Evolutionary conservation across 768 basidiomycete species (phyloP).

Genomic region (Pluteus cervinus): DNA sequence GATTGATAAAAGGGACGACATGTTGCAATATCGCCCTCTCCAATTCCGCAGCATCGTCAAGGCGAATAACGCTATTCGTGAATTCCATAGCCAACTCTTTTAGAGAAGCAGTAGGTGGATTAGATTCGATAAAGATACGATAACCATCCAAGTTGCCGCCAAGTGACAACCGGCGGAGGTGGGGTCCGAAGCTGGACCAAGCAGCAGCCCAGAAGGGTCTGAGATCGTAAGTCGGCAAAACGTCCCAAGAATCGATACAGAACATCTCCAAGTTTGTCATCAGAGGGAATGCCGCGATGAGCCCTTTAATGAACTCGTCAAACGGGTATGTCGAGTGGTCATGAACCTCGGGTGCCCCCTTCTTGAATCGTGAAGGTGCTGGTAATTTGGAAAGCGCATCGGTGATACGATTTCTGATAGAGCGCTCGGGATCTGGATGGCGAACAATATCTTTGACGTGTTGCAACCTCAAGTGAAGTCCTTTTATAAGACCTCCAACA

Average conservation of each 20-base stretch:
- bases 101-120: constrained; percentile 24
- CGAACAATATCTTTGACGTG: constrained; percentile 4
- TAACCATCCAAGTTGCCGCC: constrained; percentile 31
- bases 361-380: too few relatives aligned
- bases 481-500: constrained; percentile 12
- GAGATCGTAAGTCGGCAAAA: constrained; percentile 22
- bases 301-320: constrained; percentile 19
- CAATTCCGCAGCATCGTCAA: constrained; percentile 12
- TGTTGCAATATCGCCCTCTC: constrained; percentile 21
- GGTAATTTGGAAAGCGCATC: too few relatives aligned
- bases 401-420: too few relatives aligned
- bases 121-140: constrained; percentile 24
- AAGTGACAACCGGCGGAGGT: constrained; percentile 27
- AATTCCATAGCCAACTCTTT: constrained; percentile 33
- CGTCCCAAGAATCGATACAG: constrained; percentile 35
- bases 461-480: constrained; percentile 10
- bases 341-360: too few relatives aligned
- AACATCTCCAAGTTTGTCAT: constrained; percentile 27
- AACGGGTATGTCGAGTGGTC: too few relatives aligned
- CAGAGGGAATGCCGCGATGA: constrained; percentile 23
- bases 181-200: constrained; percentile 33
- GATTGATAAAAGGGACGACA: constrained; percentile 36
- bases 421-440: neutral
- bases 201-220: constrained; percentile 26
- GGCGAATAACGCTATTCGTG: constrained; percentile 22